A percentile compares a stretch with the other conserved stretches of the same genome.
Evolutionary conservation across 306 rosid species (phyloP).

Genomic region (Malus sylvestris): DNA sequence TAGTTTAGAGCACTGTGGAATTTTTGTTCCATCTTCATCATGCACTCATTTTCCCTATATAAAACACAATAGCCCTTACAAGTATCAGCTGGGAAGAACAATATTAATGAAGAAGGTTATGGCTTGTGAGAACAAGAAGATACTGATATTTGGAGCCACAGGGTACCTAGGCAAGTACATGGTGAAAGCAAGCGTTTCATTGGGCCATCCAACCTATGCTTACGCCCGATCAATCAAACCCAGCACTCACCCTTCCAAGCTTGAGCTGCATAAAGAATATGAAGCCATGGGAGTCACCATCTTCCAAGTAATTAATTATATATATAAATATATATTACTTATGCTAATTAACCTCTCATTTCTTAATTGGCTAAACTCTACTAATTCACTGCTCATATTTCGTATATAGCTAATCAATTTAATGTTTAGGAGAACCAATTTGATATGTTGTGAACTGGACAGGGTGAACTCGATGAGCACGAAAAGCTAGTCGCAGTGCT

Average conservation of each 20-base stretch:
- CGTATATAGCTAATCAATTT: background rate
- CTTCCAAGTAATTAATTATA: slow-evolving; percentile 21
- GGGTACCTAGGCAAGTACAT: slow-evolving; percentile 38
- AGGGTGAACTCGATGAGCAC: slow-evolving; percentile 38
- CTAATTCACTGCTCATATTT: background rate
- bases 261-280: slow-evolving; percentile 13
- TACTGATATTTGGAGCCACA: slow-evolving; percentile 28
- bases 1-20: too few relatives aligned
- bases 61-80: too few relatives aligned
- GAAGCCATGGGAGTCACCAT: slow-evolving; percentile 33
- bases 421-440: background rate
- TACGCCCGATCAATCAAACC: slow-evolving; percentile 25
- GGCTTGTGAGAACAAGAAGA: slow-evolving; percentile 28
- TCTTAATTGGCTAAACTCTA: background rate
- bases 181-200: slow-evolving; percentile 36
- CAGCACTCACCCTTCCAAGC: slow-evolving; percentile 18
- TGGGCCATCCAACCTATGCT: slow-evolving; percentile 33
- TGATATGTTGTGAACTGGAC: background rate
- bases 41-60: too few relatives aligned
- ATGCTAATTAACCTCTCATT: background rate
- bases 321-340: background rate
- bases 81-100: too few relatives aligned
- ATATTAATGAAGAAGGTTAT: background rate
- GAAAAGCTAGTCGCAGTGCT: slow-evolving; percentile 31
- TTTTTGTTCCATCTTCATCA: too few relatives aligned